Evolutionary conservation across 179 eudicot genomes (phyloP).

Genomic region (Patellifolia procumbens): DNA sequence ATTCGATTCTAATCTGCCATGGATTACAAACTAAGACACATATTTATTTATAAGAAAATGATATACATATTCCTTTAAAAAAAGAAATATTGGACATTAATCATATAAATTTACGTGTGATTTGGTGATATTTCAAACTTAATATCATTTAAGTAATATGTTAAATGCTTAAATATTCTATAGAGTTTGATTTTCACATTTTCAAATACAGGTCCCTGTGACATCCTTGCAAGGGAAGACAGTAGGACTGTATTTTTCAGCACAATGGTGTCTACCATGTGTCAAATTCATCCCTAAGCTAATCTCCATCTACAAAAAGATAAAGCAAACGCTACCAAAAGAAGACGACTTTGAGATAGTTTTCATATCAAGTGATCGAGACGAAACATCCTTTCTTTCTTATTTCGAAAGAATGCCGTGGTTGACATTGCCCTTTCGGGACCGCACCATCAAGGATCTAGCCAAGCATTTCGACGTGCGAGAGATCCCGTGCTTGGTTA

Average conservation of each 20-base stretch:
- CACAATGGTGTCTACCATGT: slow-evolving; percentile 71
- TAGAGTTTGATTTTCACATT: not conserved
- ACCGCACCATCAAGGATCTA: slow-evolving; percentile 39
- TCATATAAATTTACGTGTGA: no score
- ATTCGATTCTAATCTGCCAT: no score
- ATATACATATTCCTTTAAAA: no score
- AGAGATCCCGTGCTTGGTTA: slow-evolving; percentile 57
- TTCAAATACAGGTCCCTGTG: slow-evolving; percentile 38
- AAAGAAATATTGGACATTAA: no score
- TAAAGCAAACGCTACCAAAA: slow-evolving; percentile 37
- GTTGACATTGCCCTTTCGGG: slow-evolving; percentile 63
- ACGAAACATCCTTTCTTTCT: slow-evolving; percentile 41
- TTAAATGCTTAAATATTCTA: no score
- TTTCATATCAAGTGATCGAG: slow-evolving; percentile 51
- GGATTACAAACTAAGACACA: no score
- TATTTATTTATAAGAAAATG: no score
- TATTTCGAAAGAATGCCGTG: slow-evolving; percentile 61
- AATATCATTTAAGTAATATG: no score
- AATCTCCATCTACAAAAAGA: slow-evolving; percentile 54
- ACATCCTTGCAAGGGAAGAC: slow-evolving; percentile 61
- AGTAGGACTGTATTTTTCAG: slow-evolving; percentile 70
- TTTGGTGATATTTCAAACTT: no score
- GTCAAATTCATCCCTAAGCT: slow-evolving; percentile 54
- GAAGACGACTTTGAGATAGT: slow-evolving; percentile 56
- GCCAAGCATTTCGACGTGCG: slow-evolving; percentile 57